Percentiles rank a stretch among this genome's conserved stretches.
phyloP scores from a whole-genome alignment of 2,329 filamentous ascomycete species.

The Xylariaceae sp. region DNA sequence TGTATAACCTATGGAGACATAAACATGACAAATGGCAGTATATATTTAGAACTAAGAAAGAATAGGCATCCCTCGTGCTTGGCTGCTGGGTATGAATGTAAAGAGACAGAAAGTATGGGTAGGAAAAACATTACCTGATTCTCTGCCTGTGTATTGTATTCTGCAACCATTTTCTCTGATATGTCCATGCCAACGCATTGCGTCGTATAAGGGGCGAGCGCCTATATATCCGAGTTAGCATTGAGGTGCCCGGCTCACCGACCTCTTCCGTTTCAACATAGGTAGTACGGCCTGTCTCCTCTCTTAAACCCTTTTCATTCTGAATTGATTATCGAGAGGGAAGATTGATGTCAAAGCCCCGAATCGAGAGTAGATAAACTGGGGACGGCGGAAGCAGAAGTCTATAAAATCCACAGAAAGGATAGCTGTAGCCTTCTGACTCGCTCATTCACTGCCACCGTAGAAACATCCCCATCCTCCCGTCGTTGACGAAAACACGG shows the following conservation, averaged over 20 bases:
- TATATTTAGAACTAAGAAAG: neutral
- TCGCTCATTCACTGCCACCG: too few relatives aligned
- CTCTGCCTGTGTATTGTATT: conserved; percentile 67
- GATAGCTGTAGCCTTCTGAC: too few relatives aligned
- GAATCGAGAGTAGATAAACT: too few relatives aligned
- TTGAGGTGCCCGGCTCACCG: too few relatives aligned
- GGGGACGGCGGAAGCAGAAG: too few relatives aligned
- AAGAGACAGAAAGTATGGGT: neutral
- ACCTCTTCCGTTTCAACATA: neutral
- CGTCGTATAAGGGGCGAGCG: conserved; percentile 66
- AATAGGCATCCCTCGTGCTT: neutral
- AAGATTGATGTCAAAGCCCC: too few relatives aligned
- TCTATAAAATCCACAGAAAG: too few relatives aligned
- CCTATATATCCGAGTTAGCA: conserved; percentile 45
- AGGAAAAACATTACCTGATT: conserved; percentile 53
- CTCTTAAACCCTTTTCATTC: neutral
- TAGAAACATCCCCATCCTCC: neutral
- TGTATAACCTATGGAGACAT: too few relatives aligned
- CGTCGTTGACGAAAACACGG: neutral
- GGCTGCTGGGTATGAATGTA: neutral
- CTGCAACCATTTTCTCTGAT: conserved; percentile 71
- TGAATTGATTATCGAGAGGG: neutral
- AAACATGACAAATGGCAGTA: neutral
- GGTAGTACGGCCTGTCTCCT: neutral
- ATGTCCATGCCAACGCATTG: conserved; percentile 73